A percentile compares a stretch with the other conserved stretches of the same genome.
These are phyloP conservation scores for Mucor indicus DNA, from an alignment of 371 early-diverging fungal species.

Conservation along the genomic window DNA sequence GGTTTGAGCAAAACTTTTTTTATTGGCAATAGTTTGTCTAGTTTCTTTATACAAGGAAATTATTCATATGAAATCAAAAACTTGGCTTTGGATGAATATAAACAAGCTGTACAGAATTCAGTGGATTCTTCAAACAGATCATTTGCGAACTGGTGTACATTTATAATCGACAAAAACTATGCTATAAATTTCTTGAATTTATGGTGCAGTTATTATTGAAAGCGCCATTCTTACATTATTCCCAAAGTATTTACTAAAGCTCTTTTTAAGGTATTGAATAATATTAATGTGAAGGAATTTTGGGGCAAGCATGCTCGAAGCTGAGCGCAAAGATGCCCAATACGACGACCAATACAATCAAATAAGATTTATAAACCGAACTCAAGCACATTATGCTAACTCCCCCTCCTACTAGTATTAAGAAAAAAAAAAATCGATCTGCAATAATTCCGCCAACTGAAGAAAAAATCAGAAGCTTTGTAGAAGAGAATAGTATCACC, in stretches of 20 bases:
- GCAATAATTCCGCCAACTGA: conserved; percentile 1
- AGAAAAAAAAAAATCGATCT: conserved; percentile 4
- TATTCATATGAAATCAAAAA: conserved; percentile 4
- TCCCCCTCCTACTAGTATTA: conserved; percentile 3
- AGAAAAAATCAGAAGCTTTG: conserved; percentile 1
- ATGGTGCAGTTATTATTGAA: no score
- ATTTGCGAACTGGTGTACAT: conserved; percentile 4
- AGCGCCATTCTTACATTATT: no score
- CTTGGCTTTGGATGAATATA: conserved; percentile 3
- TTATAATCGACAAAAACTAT: conserved; percentile 9
- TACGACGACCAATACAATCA: conserved; percentile 2
- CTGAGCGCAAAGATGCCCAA: conserved; percentile 5
- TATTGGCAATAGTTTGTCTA: conserved; percentile 1
- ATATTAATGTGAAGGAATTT: conserved; percentile 6
- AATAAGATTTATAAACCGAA: conserved; percentile 5
- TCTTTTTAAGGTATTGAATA: conserved; percentile 10
- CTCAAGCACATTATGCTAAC: conserved; percentile 2
- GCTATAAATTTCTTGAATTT: conserved; percentile 7
- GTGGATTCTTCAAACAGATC: conserved; percentile 8
- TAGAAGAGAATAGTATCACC: conserved; percentile 3
- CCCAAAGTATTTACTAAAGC: conserved; percentile 9
- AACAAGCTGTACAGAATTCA: conserved; percentile 2
- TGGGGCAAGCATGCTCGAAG: conserved; percentile 11
- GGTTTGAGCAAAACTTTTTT: conserved; percentile 6
- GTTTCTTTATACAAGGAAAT: conserved; percentile 9